These are phyloP conservation scores for Cerrena zonata DNA, from an alignment of 1,284 basidiomycete species.

Conservation along the genomic window DNA sequence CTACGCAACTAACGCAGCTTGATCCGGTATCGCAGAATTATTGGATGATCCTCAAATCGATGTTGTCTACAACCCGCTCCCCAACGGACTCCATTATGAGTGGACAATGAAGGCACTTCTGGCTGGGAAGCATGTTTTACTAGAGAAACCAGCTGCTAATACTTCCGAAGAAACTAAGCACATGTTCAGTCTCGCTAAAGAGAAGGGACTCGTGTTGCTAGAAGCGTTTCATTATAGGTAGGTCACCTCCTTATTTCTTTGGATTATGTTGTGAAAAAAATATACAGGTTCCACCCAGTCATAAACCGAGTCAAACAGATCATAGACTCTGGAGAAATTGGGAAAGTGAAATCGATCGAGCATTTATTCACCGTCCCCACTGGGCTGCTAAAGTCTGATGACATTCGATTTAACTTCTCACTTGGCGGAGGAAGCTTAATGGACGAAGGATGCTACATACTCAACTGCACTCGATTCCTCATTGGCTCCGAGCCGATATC, in stretches of 20 bases:
- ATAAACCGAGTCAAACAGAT: conserved; percentile 34
- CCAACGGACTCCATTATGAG: conserved; percentile 68
- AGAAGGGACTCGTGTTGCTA: conserved; percentile 29
- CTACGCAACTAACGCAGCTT: neutral
- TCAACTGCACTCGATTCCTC: conserved; percentile 8
- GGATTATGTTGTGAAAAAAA: too few species aligned
- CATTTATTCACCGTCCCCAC: conserved; percentile 22
- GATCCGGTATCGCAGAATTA: conserved; percentile 36
- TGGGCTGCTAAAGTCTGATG: conserved; percentile 33
- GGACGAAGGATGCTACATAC: conserved; percentile 52
- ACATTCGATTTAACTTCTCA: conserved; percentile 54
- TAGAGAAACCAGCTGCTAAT: conserved; percentile 63
- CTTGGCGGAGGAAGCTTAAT: conserved; percentile 65
- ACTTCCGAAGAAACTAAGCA: conserved; percentile 53
- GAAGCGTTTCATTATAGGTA: conserved; percentile 35
- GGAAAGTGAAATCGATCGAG: conserved; percentile 28
- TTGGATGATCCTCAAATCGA: conserved; percentile 58
- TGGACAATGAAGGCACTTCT: conserved; percentile 72
- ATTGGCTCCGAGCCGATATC: conserved; percentile 5
- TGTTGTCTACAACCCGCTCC: conserved; percentile 62
- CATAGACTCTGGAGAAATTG: conserved; percentile 33
- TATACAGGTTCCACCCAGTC: conserved; percentile 40
- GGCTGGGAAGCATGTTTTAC: conserved; percentile 67
- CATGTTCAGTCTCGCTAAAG: conserved; percentile 29
- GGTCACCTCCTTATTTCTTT: too few species aligned